Evolutionary conservation across 331 rosid genomes (phyloP).

Genomic region (Ulmus americana): DNA sequence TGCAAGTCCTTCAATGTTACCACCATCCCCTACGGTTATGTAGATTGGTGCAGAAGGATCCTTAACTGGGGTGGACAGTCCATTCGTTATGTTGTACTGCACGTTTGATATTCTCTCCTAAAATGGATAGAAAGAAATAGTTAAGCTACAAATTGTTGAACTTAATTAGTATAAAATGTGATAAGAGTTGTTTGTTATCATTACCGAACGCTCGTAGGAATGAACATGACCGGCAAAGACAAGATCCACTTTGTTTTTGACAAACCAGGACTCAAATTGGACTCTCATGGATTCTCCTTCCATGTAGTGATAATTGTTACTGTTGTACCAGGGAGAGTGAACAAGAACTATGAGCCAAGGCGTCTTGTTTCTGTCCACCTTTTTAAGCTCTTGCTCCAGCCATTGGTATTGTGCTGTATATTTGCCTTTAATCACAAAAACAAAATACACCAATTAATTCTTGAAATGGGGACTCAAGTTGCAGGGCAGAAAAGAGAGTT

Average conservation of each 20-base stretch:
- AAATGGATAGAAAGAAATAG: not conserved
- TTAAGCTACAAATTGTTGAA: not conserved
- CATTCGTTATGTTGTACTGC: slow-evolving; percentile 32
- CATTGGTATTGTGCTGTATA: slow-evolving; percentile 67
- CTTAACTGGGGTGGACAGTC: slow-evolving; percentile 31
- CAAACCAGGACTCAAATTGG: slow-evolving; percentile 64
- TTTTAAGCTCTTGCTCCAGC: slow-evolving; percentile 55
- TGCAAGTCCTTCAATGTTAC: slow-evolving; percentile 42
- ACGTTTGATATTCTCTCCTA: slow-evolving; percentile 43
- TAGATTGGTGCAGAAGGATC: slow-evolving; percentile 45
- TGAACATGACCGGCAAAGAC: slow-evolving; percentile 79
- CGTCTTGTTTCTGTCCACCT: slow-evolving; percentile 63
- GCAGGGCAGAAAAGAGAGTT: not conserved
- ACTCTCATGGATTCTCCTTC: slow-evolving; percentile 89
- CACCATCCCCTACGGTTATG: slow-evolving; percentile 47
- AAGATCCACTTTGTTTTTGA: slow-evolving; percentile 65
- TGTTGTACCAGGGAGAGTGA: slow-evolving; percentile 77
- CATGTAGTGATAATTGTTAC: slow-evolving; percentile 66
- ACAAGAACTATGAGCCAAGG: slow-evolving; percentile 74
- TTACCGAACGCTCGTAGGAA: slow-evolving; percentile 74
- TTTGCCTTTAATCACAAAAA: slow-evolving; percentile 34
- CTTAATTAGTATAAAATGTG: not conserved
- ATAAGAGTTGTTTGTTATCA: not conserved
- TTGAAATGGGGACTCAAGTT: not conserved
- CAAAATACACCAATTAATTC: not conserved